These are phyloP conservation scores for Curvularia sp. DNA, from an alignment of 2,329 filamentous ascomycete genomes.

Conservation along the genomic window DNA sequence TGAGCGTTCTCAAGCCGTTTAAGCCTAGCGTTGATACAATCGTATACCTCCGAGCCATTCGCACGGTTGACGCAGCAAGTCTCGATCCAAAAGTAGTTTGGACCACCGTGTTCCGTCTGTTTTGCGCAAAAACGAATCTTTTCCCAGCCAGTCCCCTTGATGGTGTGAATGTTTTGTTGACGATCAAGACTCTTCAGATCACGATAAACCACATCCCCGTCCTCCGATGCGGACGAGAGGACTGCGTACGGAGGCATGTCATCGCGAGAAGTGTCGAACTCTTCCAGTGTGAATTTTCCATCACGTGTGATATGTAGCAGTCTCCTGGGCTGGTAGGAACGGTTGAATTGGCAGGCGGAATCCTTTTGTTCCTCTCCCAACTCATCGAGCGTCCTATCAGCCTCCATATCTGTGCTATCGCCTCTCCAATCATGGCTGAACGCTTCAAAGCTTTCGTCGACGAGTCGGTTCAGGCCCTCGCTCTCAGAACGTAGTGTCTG, in stretches of 20 bases:
- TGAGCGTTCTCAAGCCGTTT: too few relatives aligned
- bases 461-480: too few relatives aligned
- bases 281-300: not conserved
- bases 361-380: too few relatives aligned
- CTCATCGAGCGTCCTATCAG: too few relatives aligned
- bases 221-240: not conserved
- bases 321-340: not conserved
- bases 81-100: not conserved
- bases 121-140: not conserved
- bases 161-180: not conserved
- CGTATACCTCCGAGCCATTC: not conserved
- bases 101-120: not conserved
- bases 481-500: too few relatives aligned
- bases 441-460: too few relatives aligned
- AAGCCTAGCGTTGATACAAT: conserved; percentile 11
- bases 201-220: not conserved
- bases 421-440: too few relatives aligned
- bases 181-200: not conserved
- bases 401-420: too few relatives aligned
- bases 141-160: not conserved
- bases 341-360: not conserved
- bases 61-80: not conserved
- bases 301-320: not conserved
- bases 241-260: not conserved
- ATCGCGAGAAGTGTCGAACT: not conserved